Base-by-base conservation (phyloP, 768 basidiomycete genomes). In the Hericium erinaceus region DNA sequence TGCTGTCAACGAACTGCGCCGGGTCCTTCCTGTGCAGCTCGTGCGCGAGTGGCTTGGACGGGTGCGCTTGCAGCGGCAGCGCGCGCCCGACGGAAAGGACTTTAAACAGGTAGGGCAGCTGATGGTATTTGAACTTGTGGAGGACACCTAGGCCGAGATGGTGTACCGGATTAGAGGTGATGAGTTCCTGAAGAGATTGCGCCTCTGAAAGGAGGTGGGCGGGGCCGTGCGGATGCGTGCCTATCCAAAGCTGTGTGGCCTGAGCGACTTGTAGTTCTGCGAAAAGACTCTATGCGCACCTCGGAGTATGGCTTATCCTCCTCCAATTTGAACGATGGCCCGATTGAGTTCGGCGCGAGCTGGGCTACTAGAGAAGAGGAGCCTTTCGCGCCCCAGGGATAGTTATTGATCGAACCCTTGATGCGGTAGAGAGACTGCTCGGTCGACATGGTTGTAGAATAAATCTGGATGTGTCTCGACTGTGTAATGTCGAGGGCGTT, bases 51-150 rank as follows among this genome's bases (percentile, higher is more conserved):
- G 59, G 54, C 69, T 80, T 79, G 65, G 81, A 75, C 22, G 80
- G 81, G 67, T 83, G 81, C 20, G 80, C 77, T 64, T 83, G 81
- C 76, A 50, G 77, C 77, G 48, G 82, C 69, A 5, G 81, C 80
- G 39, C 39, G 58, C 80, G 81, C 26, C 75, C 70, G 60, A 82
- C 79, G 18, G 76, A 77, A 58, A 83, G 71, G 52, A 81, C 20
- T 78, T 65, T 83, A 81, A 41, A 82, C 76, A 50, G 77, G 77
- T 40, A 83, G 70, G 6, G 81, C 80, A 53, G 52, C 58, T 81
- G 81, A 26, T 75, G 69, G 60, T 81, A 78, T 13, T 75, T 77
- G 58, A 82, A 71, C 52, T 80, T 77, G 65, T 83, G 82, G 74
- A 82, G 80, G 54, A 82, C 65, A 68, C 79, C 82, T 7, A 80